Evolutionary conservation across 2,329 filamentous ascomycete species (phyloP).

Genomic region (Cryoendolithus antarcticus): DNA sequence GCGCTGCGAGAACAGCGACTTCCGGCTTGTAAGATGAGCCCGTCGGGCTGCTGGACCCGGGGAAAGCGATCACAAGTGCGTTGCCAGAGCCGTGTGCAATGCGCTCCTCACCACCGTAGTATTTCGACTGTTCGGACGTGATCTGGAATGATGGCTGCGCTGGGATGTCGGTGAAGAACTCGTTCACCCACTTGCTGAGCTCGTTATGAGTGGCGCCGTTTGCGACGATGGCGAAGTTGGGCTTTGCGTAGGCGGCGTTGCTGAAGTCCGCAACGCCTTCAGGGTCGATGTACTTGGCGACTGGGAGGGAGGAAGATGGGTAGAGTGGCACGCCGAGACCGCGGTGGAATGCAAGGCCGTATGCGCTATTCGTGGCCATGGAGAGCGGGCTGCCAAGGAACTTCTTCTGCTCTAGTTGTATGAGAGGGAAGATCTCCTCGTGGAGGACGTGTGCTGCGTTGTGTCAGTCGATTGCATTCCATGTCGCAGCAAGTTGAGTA

Average conservation of each 20-base stretch:
- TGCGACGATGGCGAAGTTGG: slow-evolving; percentile 82
- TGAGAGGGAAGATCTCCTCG: slow-evolving; percentile 69
- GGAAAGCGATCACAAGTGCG: slow-evolving; percentile 81
- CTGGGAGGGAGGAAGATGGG: slow-evolving; percentile 57
- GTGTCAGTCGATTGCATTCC: slow-evolving; percentile 2
- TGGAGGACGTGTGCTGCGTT: slow-evolving; percentile 70
- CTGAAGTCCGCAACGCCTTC: slow-evolving; percentile 65
- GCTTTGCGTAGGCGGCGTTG: slow-evolving; percentile 68
- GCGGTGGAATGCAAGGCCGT: slow-evolving; percentile 80
- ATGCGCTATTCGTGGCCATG: slow-evolving; percentile 74
- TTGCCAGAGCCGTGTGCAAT: slow-evolving; percentile 66
- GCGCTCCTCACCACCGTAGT: slow-evolving; percentile 91
- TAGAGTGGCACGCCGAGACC: slow-evolving; percentile 73
- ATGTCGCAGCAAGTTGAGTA: background rate
- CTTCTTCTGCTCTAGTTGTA: slow-evolving; percentile 66
- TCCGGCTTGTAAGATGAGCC: slow-evolving; percentile 75
- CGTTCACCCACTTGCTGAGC: slow-evolving; percentile 76
- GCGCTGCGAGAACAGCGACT: slow-evolving; percentile 70
- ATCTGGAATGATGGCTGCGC: slow-evolving; percentile 39
- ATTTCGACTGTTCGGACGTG: slow-evolving; percentile 59
- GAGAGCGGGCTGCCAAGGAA: slow-evolving; percentile 50
- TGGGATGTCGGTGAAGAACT: slow-evolving; percentile 74
- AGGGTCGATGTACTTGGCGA: slow-evolving; percentile 69
- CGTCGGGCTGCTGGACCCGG: slow-evolving; percentile 66
- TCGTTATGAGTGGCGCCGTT: slow-evolving; percentile 70